Base-by-base conservation (phyloP, 202 grass and related monocot species). In the Cymbopogon flexuosus region DNA sequence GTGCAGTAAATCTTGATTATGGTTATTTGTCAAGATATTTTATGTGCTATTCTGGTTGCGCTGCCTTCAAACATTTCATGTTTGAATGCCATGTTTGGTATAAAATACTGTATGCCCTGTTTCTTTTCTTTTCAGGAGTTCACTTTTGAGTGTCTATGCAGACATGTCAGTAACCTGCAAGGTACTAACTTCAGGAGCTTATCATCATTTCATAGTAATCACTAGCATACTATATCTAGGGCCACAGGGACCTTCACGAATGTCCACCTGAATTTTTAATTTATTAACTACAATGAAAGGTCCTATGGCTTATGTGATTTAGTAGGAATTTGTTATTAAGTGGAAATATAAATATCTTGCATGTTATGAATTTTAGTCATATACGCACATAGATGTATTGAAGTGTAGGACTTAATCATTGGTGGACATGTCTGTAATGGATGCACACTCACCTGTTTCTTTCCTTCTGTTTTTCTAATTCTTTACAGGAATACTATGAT, bases 141-240 rank as follows among this genome's bases (percentile, higher is more conserved):
- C 90, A 61, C 88, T 99, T 71, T 84, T 99, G 82, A 99, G 96
- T 78, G 96, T 99, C 18, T 99, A 99, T 79, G 96, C 96, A 72
- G 96, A 99, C 87, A 99, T 99, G 96, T 91, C 92, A 23, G 79
- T 95, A 57, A 84, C 92, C 43, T 99, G 96, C 88, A 99, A 99
- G 96, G 96, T 99, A 91, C 75, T 82, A 21, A 69, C 37, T 78
- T 34, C 23, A 78, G 8, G 5, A 27, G 9, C 40, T 64, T 62
- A 79, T 47, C 27, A 39, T 14, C 79, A 61, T 77, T 81, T 40
- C 24, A 49, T 59, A 74, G 27, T 27, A 27, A 31, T 77, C 35
- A 72, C 51, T 79, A 22, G 14, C 45, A 47, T 47, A 47, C 5
- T 47, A 47, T 6, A 47, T 47, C 14, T 47, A 18, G 27, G 59